These are phyloP conservation scores for Fusarium sarcochroum DNA, from an alignment of 2,329 filamentous ascomycete species.

Conservation along the genomic window DNA sequence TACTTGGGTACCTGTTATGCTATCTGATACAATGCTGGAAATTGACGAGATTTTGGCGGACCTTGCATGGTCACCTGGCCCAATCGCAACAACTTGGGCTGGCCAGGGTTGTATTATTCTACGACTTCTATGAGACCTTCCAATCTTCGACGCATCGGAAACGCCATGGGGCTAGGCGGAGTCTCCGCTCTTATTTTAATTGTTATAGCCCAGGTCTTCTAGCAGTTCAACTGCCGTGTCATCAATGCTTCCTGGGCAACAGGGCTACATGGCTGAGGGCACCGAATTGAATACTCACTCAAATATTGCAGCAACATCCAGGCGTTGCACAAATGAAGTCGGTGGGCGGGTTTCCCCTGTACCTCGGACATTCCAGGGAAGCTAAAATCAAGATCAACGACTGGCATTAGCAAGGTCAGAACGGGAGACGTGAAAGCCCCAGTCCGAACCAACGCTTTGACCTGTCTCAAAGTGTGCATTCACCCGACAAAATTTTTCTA, in stretches of 20 bases:
- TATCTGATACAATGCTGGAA: constrained; percentile 33
- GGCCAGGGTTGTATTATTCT: constrained; percentile 33
- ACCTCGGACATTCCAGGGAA: not conserved
- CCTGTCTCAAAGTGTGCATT: constrained; percentile 11
- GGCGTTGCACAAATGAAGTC: not conserved
- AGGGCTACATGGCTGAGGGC: not conserved
- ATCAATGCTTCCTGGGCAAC: not conserved
- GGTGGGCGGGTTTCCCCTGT: too few relatives aligned
- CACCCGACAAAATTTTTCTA: constrained; percentile 1
- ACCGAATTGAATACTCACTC: too few relatives aligned
- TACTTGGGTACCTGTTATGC: not conserved
- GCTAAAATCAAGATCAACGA: not conserved
- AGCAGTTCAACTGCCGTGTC: not conserved
- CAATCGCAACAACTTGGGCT: constrained; percentile 22
- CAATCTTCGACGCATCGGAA: constrained; percentile 34
- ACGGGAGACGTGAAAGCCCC: not conserved
- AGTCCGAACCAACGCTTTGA: constrained; percentile 27
- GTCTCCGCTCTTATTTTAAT: constrained; percentile 12
- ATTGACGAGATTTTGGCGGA: constrained; percentile 39
- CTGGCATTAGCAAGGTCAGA: not conserved
- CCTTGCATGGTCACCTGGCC: constrained; percentile 10
- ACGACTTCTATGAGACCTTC: constrained; percentile 38
- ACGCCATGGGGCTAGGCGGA: constrained; percentile 13
- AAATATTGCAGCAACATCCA: not conserved
- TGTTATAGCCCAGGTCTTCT: constrained; percentile 15